Evolutionary conservation across 1,284 basidiomycete genomes (phyloP).

Genomic region (Agroathelia rolfsii): DNA sequence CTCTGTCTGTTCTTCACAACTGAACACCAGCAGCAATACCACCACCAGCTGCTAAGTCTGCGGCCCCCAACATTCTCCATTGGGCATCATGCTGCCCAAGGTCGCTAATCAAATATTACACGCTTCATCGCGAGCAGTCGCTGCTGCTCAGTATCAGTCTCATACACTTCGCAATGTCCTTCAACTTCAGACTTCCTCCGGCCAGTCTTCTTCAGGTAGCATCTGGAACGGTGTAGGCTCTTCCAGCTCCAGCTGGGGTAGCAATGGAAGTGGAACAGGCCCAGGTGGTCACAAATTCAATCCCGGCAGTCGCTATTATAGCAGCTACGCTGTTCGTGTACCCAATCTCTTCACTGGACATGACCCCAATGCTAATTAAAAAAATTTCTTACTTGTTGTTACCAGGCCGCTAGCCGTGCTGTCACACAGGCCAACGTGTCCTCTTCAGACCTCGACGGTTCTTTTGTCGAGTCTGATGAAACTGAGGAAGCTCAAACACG

Average conservation of each 20-base stretch:
- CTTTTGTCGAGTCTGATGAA: constrained; percentile 42
- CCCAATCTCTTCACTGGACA: too few relatives aligned
- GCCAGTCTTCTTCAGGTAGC: too few relatives aligned
- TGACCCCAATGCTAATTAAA: not conserved
- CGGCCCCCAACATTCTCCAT: too few relatives aligned
- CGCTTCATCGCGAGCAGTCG: constrained; percentile 63
- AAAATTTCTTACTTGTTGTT: constrained; percentile 8
- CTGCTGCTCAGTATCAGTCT: constrained; percentile 58
- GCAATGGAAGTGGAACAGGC: constrained; percentile 40
- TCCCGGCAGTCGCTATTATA: constrained; percentile 57
- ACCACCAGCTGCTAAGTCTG: too few relatives aligned
- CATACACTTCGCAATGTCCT: constrained; percentile 65
- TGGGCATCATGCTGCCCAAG: constrained; percentile 73
- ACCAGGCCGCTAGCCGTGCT: constrained; percentile 52
- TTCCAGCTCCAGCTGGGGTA: constrained; percentile 44
- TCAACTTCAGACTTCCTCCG: constrained; percentile 42
- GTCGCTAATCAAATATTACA: constrained; percentile 67
- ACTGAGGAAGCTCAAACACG: constrained; percentile 38
- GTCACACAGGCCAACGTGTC: constrained; percentile 60
- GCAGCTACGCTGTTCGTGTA: constrained; percentile 41
- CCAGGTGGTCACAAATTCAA: constrained; percentile 60
- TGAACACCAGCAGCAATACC: too few relatives aligned
- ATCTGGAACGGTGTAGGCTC: constrained; percentile 42
- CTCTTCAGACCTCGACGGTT: constrained; percentile 35
- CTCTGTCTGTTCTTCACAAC: too few relatives aligned